Base-by-base conservation (phyloP, 768 basidiomycete species). In the Royoungia palumana region DNA sequence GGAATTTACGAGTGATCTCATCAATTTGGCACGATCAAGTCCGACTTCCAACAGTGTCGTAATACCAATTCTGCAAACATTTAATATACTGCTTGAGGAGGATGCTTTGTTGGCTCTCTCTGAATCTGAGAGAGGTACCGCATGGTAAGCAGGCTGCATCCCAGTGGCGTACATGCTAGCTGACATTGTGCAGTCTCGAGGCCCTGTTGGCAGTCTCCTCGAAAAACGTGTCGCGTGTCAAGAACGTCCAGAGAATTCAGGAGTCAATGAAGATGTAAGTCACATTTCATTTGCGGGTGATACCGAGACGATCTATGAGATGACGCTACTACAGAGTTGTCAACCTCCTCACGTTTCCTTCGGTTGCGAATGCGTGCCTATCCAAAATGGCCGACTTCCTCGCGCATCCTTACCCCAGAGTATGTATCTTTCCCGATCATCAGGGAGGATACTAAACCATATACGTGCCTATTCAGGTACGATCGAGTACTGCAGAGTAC, bases 181-280 rank as follows among this genome's bases (percentile, higher is more conserved):
- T 52, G 51, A 47, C 14, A 42, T 51, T 51, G 41, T 50, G 9
- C 56, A 91, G 87, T 42, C 62, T 89, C 30, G 66, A 72, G 27
- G 63, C 68, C 13, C 63, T 92, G 46, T 67, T 89, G 25, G 59
- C 72, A 11, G 68, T 91, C 41, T 75, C 78, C 24, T 76, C 80
- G 16, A 81, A 72, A 60, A 85, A 86, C 62, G 74, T 89, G 10
- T 69, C 73, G 14, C 80, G 79, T 24, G 66, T 94, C 47, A 96
- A 93, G 70, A 95, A 82, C 53, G 70, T 90, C n/a, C 87, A 87
- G 56, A 71, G 95, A 46, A 83, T 96, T 20, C 75, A 78, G 11
- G 82, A 85, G 50, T 82, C 84, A 5, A 90, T 92, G 89, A 89
- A 85, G 66, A 80, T 89, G 95, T 95, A 58, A 52, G 62, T 60